A percentile compares a stretch with the other conserved stretches of the same genome.
phyloP scores from a whole-genome alignment of 768 basidiomycete genomes.

The Boletus subparvulus region DNA sequence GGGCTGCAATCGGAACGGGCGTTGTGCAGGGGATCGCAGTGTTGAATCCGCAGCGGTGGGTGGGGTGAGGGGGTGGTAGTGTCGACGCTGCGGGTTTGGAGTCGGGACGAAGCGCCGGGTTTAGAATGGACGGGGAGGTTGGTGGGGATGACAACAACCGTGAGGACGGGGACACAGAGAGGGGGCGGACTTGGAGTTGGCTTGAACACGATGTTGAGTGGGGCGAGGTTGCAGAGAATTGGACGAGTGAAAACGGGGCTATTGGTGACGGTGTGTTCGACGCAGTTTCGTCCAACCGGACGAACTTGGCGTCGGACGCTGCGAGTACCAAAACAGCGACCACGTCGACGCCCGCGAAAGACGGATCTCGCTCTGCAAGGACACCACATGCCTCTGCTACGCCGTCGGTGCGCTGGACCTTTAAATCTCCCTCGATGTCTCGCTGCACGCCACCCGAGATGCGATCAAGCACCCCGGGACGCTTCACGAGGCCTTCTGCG shows the following conservation, averaged over 20 bases:
- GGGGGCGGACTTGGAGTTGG: too few species aligned
- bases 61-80: slow-evolving; percentile 36
- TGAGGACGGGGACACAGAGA: too few species aligned
- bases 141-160: slow-evolving; percentile 41
- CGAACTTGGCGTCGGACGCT: not conserved
- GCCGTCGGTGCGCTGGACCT: slow-evolving; percentile 57
- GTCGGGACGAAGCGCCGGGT: not conserved
- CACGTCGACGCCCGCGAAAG: slow-evolving; percentile 3
- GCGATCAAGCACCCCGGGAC: slow-evolving; percentile 91
- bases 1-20: slow-evolving; percentile 58
- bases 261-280: not conserved
- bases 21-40: slow-evolving; percentile 84
- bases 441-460: slow-evolving; percentile 89
- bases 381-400: not conserved
- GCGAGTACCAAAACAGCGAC: not conserved
- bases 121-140: slow-evolving; percentile 40
- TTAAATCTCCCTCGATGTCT: slow-evolving; percentile 86
- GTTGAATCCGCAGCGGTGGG: slow-evolving; percentile 90
- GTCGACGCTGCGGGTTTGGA: not conserved
- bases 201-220: slow-evolving; percentile 24
- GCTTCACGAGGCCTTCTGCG: slow-evolving; percentile 89
- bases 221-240: slow-evolving; percentile 20
- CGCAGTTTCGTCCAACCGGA: not conserved
- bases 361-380: not conserved
- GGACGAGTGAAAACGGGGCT: not conserved